Evolutionary conservation across 805 yeast genomes (phyloP).

Genomic region (Kodamaea jinghongensis): DNA sequence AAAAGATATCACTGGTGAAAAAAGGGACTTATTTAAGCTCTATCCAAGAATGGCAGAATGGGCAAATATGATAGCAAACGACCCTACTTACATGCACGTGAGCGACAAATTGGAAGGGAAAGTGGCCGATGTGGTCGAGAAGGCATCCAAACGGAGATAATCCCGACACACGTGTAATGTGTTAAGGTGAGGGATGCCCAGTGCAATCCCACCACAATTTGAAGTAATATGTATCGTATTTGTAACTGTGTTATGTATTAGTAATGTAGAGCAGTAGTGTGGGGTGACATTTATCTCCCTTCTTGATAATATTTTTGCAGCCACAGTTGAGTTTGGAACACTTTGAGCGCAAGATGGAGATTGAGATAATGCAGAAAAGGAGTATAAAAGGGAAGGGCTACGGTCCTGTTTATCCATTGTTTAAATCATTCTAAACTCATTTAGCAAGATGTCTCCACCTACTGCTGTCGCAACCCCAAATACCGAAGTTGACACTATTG

Average conservation of each 20-base stretch:
- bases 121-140: constrained; percentile 17
- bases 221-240: background rate
- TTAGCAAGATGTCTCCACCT: constrained; percentile 13
- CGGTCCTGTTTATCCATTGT: no score
- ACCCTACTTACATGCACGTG: constrained; percentile 33
- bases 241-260: no score
- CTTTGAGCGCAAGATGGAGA: no score
- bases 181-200: no score
- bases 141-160: constrained; percentile 1
- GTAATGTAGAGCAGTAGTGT: no score
- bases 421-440: background rate
- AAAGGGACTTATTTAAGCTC: constrained; percentile 25
- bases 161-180: background rate
- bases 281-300: no score
- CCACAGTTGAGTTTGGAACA: constrained; percentile 3
- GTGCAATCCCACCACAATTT: no score
- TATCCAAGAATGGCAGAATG: constrained; percentile 39
- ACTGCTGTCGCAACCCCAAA: constrained; percentile 10
- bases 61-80: constrained; percentile 29
- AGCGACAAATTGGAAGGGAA: constrained; percentile 30
- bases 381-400: no score
- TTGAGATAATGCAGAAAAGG: no score
- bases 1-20: constrained; percentile 32
- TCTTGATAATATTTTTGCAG: constrained; percentile 5
- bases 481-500: constrained; percentile 12